Evolutionary conservation across 2,329 filamentous ascomycete genomes (phyloP).

Genomic region (Penicillium hordei): DNA sequence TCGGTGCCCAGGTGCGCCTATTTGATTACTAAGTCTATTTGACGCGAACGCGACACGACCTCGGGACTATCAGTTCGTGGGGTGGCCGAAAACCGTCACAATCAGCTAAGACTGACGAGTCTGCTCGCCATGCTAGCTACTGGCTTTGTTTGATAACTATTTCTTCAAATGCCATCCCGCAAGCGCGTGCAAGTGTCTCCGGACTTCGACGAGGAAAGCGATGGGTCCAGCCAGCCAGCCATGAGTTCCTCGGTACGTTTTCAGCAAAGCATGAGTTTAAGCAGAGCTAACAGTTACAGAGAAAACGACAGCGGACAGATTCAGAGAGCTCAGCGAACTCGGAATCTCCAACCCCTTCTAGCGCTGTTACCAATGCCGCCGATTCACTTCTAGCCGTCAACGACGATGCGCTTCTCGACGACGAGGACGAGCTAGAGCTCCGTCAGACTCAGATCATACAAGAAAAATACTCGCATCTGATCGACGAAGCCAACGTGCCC

Average conservation of each 20-base stretch:
- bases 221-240: conserved; percentile 30
- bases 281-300: conserved; percentile 24
- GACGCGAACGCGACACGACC: conserved; percentile 2
- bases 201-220: conserved; percentile 33
- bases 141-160: not conserved
- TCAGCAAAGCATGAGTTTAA: conserved; percentile 5
- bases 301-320: conserved; percentile 42
- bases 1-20: not conserved
- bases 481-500: conserved; percentile 66
- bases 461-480: conserved; percentile 48
- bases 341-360: conserved; percentile 16
- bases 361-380: conserved; percentile 16
- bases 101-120: not conserved
- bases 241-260: conserved; percentile 30
- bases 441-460: conserved; percentile 64
- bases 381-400: conserved; percentile 18
- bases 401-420: conserved; percentile 25
- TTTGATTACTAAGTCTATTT: conserved; percentile 3
- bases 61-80: not conserved
- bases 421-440: conserved; percentile 52
- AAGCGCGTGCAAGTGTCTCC: conserved; percentile 41
- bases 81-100: not conserved
- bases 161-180: conserved; percentile 40
- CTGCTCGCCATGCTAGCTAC: not conserved
- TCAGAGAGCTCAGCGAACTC: not conserved